A percentile compares a stretch with the other conserved stretches of the same genome.
These are phyloP conservation scores for Pyrenochaeta sp. DNA, from an alignment of 2,329 filamentous ascomycete species.

Conservation along the genomic window DNA sequence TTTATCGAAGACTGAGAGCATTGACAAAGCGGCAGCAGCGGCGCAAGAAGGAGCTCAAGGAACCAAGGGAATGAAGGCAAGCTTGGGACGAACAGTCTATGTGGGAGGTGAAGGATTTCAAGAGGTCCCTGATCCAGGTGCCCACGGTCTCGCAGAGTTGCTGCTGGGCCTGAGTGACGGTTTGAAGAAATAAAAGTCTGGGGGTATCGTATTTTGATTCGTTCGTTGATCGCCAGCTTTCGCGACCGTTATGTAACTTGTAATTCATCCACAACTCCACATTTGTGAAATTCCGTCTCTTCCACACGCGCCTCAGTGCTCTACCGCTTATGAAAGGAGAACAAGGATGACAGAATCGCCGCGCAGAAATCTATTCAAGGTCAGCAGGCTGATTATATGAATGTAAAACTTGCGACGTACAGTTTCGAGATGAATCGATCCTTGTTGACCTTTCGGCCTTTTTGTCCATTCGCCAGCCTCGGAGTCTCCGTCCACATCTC, in stretches of 20 bases:
- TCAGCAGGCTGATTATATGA: constrained; percentile 17
- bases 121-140: constrained; percentile 76
- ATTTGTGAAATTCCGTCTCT: constrained; percentile 18
- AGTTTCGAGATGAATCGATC: constrained; percentile 98
- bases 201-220: constrained; percentile 42
- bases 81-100: constrained; percentile 82
- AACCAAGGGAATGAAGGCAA: constrained; percentile 92
- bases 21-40: constrained; percentile 77
- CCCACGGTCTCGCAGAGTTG: constrained; percentile 83
- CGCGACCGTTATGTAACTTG: constrained; percentile 44
- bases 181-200: constrained; percentile 43
- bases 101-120: constrained; percentile 76
- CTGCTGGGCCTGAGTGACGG: constrained; percentile 76
- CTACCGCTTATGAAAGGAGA: constrained; percentile 70
- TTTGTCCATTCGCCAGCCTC: constrained; percentile 80
- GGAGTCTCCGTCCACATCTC: constrained; percentile 99
- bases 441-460: constrained; percentile 92
- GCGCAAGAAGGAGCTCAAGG: constrained; percentile 77
- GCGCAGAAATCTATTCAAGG: constrained; percentile 72
- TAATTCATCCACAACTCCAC: constrained; percentile 38
- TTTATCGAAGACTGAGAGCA: constrained; percentile 69
- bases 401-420: constrained; percentile 60
- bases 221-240: constrained; percentile 30
- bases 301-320: constrained; percentile 16
- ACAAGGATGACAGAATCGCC: constrained; percentile 90